Evolutionary conservation across 2,329 filamentous ascomycete genomes (phyloP).

Genomic region (Clarireedia paspali): DNA sequence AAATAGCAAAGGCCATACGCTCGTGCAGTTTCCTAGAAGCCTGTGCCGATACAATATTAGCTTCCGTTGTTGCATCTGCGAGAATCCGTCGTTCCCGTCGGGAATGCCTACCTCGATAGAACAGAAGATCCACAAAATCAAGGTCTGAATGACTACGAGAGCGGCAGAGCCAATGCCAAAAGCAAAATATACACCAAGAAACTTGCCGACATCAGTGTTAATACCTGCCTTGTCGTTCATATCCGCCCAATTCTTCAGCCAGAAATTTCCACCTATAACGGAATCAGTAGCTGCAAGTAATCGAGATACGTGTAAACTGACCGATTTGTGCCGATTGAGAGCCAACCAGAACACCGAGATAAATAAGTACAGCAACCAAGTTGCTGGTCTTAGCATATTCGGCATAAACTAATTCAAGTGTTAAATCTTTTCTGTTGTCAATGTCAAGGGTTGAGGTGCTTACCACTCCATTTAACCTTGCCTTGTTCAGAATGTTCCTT

Average conservation of each 20-base stretch:
- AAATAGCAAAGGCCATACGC: constrained; percentile 94
- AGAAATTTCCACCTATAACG: constrained; percentile 64
- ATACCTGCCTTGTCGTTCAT: constrained; percentile 57
- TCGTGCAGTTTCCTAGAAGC: constrained; percentile 95
- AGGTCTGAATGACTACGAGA: constrained; percentile 82
- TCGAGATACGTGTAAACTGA: constrained; percentile 31
- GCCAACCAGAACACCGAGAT: constrained; percentile 67
- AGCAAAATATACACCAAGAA: constrained; percentile 90
- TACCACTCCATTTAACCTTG: constrained; percentile 85
- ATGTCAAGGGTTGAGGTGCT: constrained; percentile 13
- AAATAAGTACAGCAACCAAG: constrained; percentile 72
- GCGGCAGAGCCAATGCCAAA: constrained; percentile 82
- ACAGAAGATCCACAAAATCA: constrained; percentile 98
- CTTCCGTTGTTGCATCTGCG: constrained; percentile 15
- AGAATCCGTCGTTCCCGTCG: constrained; percentile 11
- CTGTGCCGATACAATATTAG: constrained; percentile 33
- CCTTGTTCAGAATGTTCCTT: constrained; percentile 91
- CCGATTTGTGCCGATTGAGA: constrained; percentile 78
- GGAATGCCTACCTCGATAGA: constrained; percentile 74
- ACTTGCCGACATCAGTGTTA: constrained; percentile 78
- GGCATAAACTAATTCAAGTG: constrained; percentile 54
- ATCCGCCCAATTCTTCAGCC: constrained; percentile 92
- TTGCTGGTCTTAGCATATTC: constrained; percentile 97
- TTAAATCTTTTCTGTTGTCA: not conserved
- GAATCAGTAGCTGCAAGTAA: constrained; percentile 9